Percentiles rank a stretch among this genome's conserved stretches.
Evolutionary conservation across 495 filamentous ascomycete species (phyloP).

Genomic region (Lophium mytilinum): DNA sequence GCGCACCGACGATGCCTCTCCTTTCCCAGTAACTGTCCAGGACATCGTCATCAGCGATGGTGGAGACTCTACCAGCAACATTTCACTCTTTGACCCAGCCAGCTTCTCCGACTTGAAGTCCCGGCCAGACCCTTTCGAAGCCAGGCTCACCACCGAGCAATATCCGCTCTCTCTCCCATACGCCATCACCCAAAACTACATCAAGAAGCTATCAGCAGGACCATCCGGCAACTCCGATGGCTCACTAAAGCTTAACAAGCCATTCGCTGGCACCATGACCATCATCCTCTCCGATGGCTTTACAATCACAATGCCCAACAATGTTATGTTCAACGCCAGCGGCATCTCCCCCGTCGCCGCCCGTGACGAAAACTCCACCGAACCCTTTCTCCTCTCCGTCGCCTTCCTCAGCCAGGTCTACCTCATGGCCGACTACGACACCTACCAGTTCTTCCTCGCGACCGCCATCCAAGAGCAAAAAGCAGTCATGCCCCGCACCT

Average conservation of each 20-base stretch:
- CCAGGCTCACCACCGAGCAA: slow-evolving; percentile 28
- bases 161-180: slow-evolving; percentile 29
- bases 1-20: slow-evolving; percentile 7
- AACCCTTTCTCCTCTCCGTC: slow-evolving; percentile 28
- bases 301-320: slow-evolving; percentile 25
- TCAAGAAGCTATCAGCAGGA: slow-evolving; percentile 16
- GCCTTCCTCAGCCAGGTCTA: slow-evolving; percentile 31
- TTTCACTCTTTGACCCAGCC: slow-evolving; percentile 25
- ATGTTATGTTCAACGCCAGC: slow-evolving; percentile 22
- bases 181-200: slow-evolving; percentile 31
- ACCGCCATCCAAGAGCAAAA: slow-evolving; percentile 22
- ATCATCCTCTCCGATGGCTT: slow-evolving; percentile 28
- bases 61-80: slow-evolving; percentile 11
- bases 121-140: slow-evolving; percentile 21
- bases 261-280: slow-evolving; percentile 25
- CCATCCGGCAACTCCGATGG: slow-evolving; percentile 21
- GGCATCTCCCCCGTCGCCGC: slow-evolving; percentile 26
- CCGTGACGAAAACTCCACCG: slow-evolving; percentile 5
- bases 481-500: slow-evolving; percentile 26
- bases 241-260: slow-evolving; percentile 23
- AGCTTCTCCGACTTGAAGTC: slow-evolving; percentile 19
- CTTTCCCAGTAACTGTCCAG: slow-evolving; percentile 24
- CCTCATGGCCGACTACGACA: slow-evolving; percentile 32
- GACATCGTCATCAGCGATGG: slow-evolving; percentile 26
- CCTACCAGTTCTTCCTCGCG: slow-evolving; percentile 28